Percentiles rank a stretch among this genome's conserved stretches.
phyloP scores from a whole-genome alignment of 768 basidiomycete species.

The Fibroporia radiculosa region DNA sequence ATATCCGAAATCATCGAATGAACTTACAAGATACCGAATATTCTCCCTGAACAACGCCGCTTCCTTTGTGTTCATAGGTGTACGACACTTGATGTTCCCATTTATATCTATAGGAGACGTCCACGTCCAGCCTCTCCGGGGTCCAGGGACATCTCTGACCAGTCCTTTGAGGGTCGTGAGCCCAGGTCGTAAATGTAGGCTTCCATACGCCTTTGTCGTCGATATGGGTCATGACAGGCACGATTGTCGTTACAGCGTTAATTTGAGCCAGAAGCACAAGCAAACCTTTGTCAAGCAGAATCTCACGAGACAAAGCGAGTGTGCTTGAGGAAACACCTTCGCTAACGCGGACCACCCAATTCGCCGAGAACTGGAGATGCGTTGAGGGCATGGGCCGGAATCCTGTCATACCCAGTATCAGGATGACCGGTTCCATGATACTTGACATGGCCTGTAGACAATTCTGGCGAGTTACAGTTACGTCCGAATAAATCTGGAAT shows the following conservation, averaged over 20 bases:
- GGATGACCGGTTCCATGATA: slow-evolving; percentile 12
- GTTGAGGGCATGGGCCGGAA: slow-evolving; percentile 7
- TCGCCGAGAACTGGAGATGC: slow-evolving; percentile 9
- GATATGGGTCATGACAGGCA: slow-evolving; percentile 12
- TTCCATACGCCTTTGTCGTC: slow-evolving; percentile 6
- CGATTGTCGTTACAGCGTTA: slow-evolving; percentile 20
- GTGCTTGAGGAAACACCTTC: slow-evolving; percentile 16
- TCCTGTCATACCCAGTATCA: slow-evolving; percentile 18
- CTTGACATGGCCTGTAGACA: not conserved
- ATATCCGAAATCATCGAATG: not conserved
- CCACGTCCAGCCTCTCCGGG: slow-evolving; percentile 1
- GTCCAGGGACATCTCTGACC: slow-evolving; percentile 10
- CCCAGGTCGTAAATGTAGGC: slow-evolving; percentile 17
- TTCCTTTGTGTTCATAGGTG: slow-evolving; percentile 15
- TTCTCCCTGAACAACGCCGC: slow-evolving; percentile 1
- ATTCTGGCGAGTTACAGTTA: slow-evolving; percentile 4
- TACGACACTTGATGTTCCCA: slow-evolving; percentile 18
- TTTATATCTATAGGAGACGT: slow-evolving; percentile 12
- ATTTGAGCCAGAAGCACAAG: slow-evolving; percentile 13
- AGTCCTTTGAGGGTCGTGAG: slow-evolving; percentile 4
- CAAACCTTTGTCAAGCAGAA: slow-evolving; percentile 17
- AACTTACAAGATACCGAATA: slow-evolving; percentile 3
- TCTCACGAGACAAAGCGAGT: slow-evolving; percentile 12
- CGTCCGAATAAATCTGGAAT: slow-evolving; percentile 14
- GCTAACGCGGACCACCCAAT: slow-evolving; percentile 12